Base-by-base conservation (phyloP, 2,329 filamentous ascomycete genomes). In the Clarireedia monteithiana region DNA sequence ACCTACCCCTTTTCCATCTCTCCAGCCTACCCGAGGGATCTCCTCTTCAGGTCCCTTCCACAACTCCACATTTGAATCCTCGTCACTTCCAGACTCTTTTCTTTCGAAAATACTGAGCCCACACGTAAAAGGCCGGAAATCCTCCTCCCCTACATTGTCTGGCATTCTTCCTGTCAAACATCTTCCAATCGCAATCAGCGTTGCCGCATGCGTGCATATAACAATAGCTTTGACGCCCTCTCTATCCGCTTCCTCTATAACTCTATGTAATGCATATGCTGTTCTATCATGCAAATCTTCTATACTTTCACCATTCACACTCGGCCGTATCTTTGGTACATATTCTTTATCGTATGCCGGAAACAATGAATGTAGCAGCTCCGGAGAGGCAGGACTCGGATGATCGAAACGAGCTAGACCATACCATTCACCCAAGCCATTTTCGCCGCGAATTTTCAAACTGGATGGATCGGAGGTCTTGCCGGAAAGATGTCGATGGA, bases 201-300 rank as follows among this genome's bases (percentile, higher is more conserved):
- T 83, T 4, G 94, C 94, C 1, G 94, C 94, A 74, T 99, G 94
- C 1, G 89, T 87, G 72, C 89, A 96, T 40, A 99, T 77, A 42
- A 96, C 71, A 24, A 96, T 77, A 0, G 88, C 80, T 64, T 81
- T 83, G 40, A 80, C 76, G n/a, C 83, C 81, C 49, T 87, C 78
- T n/a, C 72, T 70, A 67, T 96, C 91, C 58, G 89, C 84, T 53
- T 83, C 79, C 27, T 79, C 76, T 62, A 96, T 86, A 62, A 96
- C 83, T 48, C 78, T 79, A 45, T 81, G 75, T 44, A 95, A 73
- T 2, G 85, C 82, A 47, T 81, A 82, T 4, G 88, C 86, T 27
- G 92, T 77, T 40, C 94, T 85, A 65, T 89, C 80, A 69, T 97
- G 91, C 17, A 99, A 78, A 65, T 90, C 81, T 0, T 79, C 73